Evolutionary conservation across 352 stramenopile species (phyloP), one percentile per base, ranked within the genome.

Genomic region (Phytophthora agathidicida): DNA sequence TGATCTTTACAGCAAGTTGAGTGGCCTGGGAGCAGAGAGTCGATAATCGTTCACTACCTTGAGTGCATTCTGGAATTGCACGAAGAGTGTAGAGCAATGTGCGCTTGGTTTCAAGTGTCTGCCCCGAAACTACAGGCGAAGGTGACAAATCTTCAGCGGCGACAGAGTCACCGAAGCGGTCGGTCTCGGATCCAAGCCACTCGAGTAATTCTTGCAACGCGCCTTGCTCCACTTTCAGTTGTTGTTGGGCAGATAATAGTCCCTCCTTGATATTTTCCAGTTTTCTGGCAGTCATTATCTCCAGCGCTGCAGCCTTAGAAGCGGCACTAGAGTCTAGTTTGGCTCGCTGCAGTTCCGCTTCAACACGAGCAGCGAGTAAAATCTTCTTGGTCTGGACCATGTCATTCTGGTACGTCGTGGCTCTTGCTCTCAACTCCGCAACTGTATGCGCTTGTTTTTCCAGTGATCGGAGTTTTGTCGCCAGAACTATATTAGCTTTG

Each of bases 151-250:
- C 43, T 39, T 66, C 61, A 43, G 61, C 48, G 42, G 43, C 61
- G 28, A 71, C n/a, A 13, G 55, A 71, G 3, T 55, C 38, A 5
- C 50, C 64, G 11, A 89, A 71, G 1, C 56, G 55, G 16, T 89
- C 77, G 7, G 80, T 88, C 49, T 88, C 74, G 11, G 23, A 50
- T 24, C 58, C 45, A 3, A 93, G 76, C 35, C 49, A 68, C 9
- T 77, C 43, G 3, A 93, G 49, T 38, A 85, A 48, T n/a, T 67
- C 72, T 26, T 90, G 83, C 16, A 90, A 58, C 27, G 30, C 59
- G 3, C 42, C 62, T 48, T 86, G 70, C 16, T 82, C 71, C 10
- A 51, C 41, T 33, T 66, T 82, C 14, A 88, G 60, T 24, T 71
- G 66, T 9, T 81, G 74, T 6, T 90, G 80, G 8, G 53, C 64